A percentile compares a stretch with the other conserved stretches of the same genome.
phyloP scores from a whole-genome alignment of 495 filamentous ascomycete species.

The Melanomma pulvis-pyrius region DNA sequence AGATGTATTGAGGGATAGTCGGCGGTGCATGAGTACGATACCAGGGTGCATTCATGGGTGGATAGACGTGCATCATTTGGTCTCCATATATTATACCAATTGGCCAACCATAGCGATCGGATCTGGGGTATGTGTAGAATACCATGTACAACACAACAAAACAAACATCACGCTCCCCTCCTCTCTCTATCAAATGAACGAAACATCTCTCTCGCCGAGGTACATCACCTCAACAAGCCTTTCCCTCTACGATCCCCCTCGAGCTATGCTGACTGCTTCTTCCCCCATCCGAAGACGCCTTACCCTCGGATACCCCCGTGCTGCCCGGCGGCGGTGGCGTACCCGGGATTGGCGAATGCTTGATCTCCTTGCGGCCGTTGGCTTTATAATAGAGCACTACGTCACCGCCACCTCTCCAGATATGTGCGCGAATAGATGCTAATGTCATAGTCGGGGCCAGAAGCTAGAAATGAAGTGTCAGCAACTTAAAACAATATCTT shows the following conservation, averaged over 20 bases:
- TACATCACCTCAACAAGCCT: background rate
- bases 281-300: constrained; percentile 30
- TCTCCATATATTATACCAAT: background rate
- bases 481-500: background rate
- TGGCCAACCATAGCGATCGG: background rate
- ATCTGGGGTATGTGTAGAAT: constrained; percentile 27
- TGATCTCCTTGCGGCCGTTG: constrained; percentile 70
- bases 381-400: constrained; percentile 88
- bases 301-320: constrained; percentile 31
- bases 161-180: background rate
- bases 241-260: constrained; percentile 26
- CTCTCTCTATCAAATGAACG: background rate
- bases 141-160: constrained; percentile 29
- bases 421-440: constrained; percentile 81
- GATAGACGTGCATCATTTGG: background rate
- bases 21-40: background rate
- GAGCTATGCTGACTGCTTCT: constrained; percentile 31
- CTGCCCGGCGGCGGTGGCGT: constrained; percentile 23
- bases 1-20: no score
- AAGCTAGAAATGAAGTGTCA: background rate
- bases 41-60: background rate
- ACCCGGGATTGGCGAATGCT: constrained; percentile 21
- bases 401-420: constrained; percentile 92
- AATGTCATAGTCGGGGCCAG: constrained; percentile 80
- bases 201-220: background rate